Percentiles rank a stretch among this genome's conserved stretches.
These are phyloP conservation scores for Fraxinus angustifolia DNA, from an alignment of 305 asterid species.

Conservation along the genomic window DNA sequence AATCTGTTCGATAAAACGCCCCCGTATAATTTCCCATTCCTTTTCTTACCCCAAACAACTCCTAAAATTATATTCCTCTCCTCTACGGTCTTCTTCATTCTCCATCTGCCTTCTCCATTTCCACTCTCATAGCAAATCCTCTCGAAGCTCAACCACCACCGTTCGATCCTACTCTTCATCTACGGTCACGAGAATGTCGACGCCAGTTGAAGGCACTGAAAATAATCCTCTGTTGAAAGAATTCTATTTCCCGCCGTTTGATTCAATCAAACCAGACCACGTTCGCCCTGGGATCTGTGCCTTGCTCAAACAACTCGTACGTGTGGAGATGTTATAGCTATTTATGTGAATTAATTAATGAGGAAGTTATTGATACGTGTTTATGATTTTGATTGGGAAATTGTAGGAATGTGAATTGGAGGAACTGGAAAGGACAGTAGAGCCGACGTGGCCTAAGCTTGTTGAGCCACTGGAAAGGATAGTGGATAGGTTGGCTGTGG, in stretches of 20 bases:
- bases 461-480: conserved; percentile 94
- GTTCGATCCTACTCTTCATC: too few relatives aligned
- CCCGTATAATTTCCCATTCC: not conserved
- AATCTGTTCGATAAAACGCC: conserved; percentile 37
- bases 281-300: conserved; percentile 90
- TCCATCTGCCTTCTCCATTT: conserved; percentile 49
- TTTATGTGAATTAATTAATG: not conserved
- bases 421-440: conserved; percentile 78
- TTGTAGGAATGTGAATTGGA: conserved; percentile 68
- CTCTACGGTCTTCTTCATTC: conserved; percentile 76
- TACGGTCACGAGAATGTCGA: not conserved
- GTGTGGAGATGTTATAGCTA: not conserved
- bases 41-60: conserved; percentile 11
- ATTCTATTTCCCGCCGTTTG: conserved; percentile 84
- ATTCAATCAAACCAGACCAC: conserved; percentile 62
- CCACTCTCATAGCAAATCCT: not conserved
- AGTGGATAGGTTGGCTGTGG: conserved; percentile 60
- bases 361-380: not conserved
- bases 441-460: conserved; percentile 85
- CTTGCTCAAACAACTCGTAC: conserved; percentile 64
- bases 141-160: not conserved
- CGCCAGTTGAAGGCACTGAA: conserved; percentile 6
- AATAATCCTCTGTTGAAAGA: conserved; percentile 68
- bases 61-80: conserved; percentile 54
- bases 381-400: conserved; percentile 10